Base-by-base conservation (phyloP, 768 basidiomycete species). In the Chiua virens region DNA sequence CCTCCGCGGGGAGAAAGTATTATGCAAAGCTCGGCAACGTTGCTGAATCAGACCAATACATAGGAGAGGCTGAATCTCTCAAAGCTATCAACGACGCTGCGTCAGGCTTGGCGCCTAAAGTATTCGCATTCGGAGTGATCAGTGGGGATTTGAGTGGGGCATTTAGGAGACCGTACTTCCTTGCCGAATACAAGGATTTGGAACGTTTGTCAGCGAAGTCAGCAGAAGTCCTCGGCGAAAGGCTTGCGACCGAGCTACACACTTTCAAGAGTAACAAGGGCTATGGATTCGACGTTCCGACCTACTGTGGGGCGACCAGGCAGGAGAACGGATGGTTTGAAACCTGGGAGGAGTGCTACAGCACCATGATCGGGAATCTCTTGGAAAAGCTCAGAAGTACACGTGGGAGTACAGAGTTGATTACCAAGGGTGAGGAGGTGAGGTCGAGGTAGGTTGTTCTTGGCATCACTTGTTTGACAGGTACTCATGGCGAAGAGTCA, bases 161-260 rank as follows among this genome's bases (percentile, higher is more conserved):
- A 18, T 62, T 65, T 20, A 78, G 76, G 10, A 66, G 60, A 30
- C 86, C 87, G 0, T 86, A 78, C 63, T 86, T 90, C 69, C 76
- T 91, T 41, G 86, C 85, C 0, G 85, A 90, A 64, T 89, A 87
- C 73, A 88, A 82, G 63, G 73, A 82, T 30, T 68, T 90, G 15
- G 63, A 66, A 1, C 58, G 73, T 27, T 70, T 91, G 15, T 75
- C 75, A 13, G 63, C 68, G 21, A 56, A 66, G 17, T 71, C 81
- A 13, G 84, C 80, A 3, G 65, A 68, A 42, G 59, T 68, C 13
- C 74, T 91, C 8, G 89, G 80, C 9, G 74, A 73, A 64, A 75
- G 85, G 38, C 57, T 92, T 49, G 88, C 87, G 1, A 77, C 70
- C 3, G 86, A 90, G 60, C 65, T 92, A 49, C 89, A 92, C 50